A percentile compares a stretch with the other conserved stretches of the same genome.
Evolutionary conservation across 257 asterid genomes (phyloP).

Genomic region (Nicotiana undulata): DNA sequence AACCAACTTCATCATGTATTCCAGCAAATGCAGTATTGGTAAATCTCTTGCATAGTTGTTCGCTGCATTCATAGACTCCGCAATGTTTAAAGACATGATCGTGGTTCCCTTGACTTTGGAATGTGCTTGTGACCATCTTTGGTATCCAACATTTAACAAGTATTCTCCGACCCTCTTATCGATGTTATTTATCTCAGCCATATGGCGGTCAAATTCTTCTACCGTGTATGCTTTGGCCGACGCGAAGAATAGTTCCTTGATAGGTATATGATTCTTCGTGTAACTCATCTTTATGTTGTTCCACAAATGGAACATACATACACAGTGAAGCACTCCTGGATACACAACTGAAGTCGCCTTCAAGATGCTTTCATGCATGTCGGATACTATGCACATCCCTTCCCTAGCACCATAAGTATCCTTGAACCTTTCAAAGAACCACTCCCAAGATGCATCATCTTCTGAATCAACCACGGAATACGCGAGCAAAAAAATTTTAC

Average conservation of each 20-base stretch:
- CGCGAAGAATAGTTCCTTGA: not conserved
- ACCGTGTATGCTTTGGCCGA: not conserved
- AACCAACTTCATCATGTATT: not conserved
- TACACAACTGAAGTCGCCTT: not conserved
- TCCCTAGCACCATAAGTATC: not conserved
- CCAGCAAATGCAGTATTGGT: not conserved
- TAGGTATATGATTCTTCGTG: not conserved
- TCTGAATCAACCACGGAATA: not conserved
- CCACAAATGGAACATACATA: not conserved
- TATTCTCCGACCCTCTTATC: not conserved
- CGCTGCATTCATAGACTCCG: not conserved
- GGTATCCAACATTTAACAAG: not conserved
- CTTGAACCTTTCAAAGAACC: not conserved
- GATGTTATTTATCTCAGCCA: not conserved
- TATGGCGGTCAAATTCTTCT: conserved; percentile 3
- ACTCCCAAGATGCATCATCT: not conserved
- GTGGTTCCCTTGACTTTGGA: not conserved
- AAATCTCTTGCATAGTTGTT: not conserved
- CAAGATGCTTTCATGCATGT: not conserved
- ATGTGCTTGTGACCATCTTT: not conserved
- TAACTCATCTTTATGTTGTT: not conserved
- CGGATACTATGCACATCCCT: not conserved
- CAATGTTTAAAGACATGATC: not conserved
- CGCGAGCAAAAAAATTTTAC: not conserved
- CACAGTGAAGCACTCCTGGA: not conserved